A percentile compares a stretch with the other conserved stretches of the same genome.
Evolutionary conservation across 805 yeast species (phyloP).

Genomic region (Groenewaldozyma salmanticensis): DNA sequence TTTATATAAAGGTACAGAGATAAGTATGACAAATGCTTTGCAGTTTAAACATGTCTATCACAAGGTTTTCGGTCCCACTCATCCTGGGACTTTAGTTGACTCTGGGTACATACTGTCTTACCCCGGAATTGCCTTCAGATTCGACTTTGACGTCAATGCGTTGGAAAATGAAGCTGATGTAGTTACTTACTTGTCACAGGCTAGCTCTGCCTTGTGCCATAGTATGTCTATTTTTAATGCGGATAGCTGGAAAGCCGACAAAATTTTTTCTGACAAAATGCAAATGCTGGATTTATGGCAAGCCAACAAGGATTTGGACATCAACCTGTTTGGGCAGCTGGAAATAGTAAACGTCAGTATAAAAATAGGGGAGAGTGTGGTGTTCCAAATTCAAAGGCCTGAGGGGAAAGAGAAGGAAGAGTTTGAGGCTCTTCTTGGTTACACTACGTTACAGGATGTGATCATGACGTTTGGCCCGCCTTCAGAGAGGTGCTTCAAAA

Average conservation of each 20-base stretch:
- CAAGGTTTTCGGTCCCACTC: slow-evolving; percentile 53
- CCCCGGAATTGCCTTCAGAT: slow-evolving; percentile 48
- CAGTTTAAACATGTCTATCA: slow-evolving; percentile 40
- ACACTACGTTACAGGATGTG: slow-evolving; percentile 42
- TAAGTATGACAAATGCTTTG: slow-evolving; percentile 10
- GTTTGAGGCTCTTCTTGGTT: slow-evolving; percentile 23
- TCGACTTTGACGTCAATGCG: slow-evolving; percentile 20
- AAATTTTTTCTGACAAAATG: background rate
- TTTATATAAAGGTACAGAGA: slow-evolving; percentile 17
- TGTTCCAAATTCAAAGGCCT: background rate
- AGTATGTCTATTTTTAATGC: slow-evolving; percentile 20
- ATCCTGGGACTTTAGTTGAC: slow-evolving; percentile 38
- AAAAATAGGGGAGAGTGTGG: background rate
- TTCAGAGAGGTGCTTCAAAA: slow-evolving; percentile 39
- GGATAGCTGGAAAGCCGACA: slow-evolving; percentile 17
- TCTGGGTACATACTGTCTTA: slow-evolving; percentile 39
- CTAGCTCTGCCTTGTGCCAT: slow-evolving; percentile 13
- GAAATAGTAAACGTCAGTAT: background rate
- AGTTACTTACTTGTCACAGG: slow-evolving; percentile 19
- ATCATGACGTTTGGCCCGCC: slow-evolving; percentile 47
- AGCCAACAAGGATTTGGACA: background rate
- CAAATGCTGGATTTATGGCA: background rate
- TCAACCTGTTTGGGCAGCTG: background rate
- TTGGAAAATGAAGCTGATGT: slow-evolving; percentile 13
- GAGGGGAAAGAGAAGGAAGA: background rate